Conservation (phyloP, 495 filamentous ascomycete genomes). For the Chaetomium cochliodes region DNA sequence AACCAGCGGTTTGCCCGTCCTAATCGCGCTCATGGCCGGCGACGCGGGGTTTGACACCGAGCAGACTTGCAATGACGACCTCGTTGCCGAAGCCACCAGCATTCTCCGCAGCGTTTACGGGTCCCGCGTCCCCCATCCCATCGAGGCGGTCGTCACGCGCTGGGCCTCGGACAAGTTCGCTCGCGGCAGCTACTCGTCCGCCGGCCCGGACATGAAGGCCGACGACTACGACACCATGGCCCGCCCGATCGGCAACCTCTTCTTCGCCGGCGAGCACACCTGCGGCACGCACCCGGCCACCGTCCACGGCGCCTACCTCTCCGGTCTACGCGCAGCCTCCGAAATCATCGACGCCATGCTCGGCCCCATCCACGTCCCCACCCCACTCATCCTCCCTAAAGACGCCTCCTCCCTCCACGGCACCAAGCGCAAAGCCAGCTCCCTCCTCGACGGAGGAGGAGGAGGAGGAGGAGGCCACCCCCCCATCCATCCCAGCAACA, state of each 20-base stretch:
- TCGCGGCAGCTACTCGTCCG: constrained; percentile 89
- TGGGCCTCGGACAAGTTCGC: constrained; percentile 90
- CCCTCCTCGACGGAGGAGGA: background rate
- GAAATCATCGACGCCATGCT: constrained; percentile 76
- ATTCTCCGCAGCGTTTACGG: constrained; percentile 66
- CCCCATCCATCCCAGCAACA: constrained; percentile 2
- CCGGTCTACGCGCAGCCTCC: constrained; percentile 81
- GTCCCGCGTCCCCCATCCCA: constrained; percentile 60
- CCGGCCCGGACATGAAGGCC: constrained; percentile 71
- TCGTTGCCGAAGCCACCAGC: constrained; percentile 74
- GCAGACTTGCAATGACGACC: constrained; percentile 63
- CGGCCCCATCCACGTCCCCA: constrained; percentile 75
- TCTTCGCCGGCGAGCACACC: constrained; percentile 96
- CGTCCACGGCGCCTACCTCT: constrained; percentile 94
- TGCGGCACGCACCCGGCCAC: constrained; percentile 94
- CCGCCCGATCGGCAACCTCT: constrained; percentile 76
- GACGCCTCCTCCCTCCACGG: constrained; percentile 37
- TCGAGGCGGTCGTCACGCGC: constrained; percentile 88
- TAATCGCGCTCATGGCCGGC: constrained; percentile 94
- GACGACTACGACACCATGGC: constrained; percentile 96
- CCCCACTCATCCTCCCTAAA: constrained; percentile 70
- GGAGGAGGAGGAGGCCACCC: too few species aligned
- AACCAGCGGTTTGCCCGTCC: constrained; percentile 79
- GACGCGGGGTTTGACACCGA: constrained; percentile 91
- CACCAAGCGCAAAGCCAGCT: background rate